Evolutionary conservation across 768 basidiomycete species (phyloP).

Genomic region (Mycena chlorophos): DNA sequence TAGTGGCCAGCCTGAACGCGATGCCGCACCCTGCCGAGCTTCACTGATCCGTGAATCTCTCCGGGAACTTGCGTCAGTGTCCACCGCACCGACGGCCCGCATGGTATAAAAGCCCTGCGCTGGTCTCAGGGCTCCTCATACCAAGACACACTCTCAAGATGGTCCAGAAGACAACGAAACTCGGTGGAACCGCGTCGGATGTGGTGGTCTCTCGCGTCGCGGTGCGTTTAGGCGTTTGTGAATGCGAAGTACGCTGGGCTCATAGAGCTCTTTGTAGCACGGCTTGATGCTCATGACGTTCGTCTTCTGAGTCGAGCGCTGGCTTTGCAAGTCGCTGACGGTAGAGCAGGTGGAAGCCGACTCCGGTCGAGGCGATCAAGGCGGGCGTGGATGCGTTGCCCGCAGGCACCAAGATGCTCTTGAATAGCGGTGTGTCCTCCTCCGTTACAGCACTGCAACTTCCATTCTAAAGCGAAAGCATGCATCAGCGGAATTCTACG

Average conservation of each 20-base stretch:
- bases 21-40: no score
- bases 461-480: neutral
- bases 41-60: no score
- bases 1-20: no score
- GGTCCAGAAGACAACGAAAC: constrained; percentile 31
- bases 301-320: neutral
- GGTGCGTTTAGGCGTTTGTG: constrained; percentile 27
- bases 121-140: no score
- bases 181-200: constrained; percentile 40
- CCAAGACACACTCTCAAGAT: constrained; percentile 21
- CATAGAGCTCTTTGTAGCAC: constrained; percentile 10
- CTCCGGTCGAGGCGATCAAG: constrained; percentile 57
- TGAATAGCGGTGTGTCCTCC: constrained; percentile 38
- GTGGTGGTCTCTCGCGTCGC: constrained; percentile 40
- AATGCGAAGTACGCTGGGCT: neutral
- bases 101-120: no score
- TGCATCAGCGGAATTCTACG: constrained; percentile 12
- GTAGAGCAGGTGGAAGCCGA: constrained; percentile 38
- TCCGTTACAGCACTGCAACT: neutral
- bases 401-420: constrained; percentile 45
- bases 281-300: constrained; percentile 23
- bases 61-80: no score
- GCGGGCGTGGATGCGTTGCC: constrained; percentile 46
- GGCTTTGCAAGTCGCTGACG: neutral
- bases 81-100: no score